Percentiles rank a stretch among this genome's conserved stretches.
These are phyloP conservation scores for Peziza echinospora DNA, from an alignment of 495 filamentous ascomycete genomes.

Conservation along the genomic window DNA sequence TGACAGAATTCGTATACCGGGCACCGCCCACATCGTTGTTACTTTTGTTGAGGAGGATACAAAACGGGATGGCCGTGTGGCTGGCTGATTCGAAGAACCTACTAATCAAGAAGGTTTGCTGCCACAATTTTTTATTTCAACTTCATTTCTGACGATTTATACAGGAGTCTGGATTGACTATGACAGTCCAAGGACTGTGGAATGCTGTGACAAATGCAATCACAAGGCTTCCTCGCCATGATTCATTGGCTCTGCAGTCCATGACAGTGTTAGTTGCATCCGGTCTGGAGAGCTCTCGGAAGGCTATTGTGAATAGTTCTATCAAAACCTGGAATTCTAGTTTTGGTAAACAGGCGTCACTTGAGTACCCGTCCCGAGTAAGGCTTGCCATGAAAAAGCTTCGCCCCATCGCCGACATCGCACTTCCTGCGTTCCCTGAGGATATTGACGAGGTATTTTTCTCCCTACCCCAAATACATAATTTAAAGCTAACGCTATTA, in stretches of 20 bases:
- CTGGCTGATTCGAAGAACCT: slow-evolving; percentile 30
- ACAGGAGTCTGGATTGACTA: neutral
- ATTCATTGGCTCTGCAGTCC: slow-evolving; percentile 24
- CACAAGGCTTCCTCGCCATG: slow-evolving; percentile 12
- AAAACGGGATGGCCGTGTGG: slow-evolving; percentile 39
- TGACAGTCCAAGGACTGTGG: slow-evolving; percentile 4
- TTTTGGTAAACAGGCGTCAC: slow-evolving; percentile 26
- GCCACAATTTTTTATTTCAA: neutral
- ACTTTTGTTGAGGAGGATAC: slow-evolving; percentile 29
- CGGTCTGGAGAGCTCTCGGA: slow-evolving; percentile 34
- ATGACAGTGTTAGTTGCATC: slow-evolving; percentile 34
- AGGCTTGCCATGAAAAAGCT: slow-evolving; percentile 28
- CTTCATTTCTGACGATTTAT: neutral
- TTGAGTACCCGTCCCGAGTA: slow-evolving; percentile 29
- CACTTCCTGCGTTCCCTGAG: slow-evolving; percentile 26
- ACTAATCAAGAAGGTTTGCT: slow-evolving; percentile 5
- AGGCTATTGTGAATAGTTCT: slow-evolving; percentile 29
- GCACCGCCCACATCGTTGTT: slow-evolving; percentile 20
- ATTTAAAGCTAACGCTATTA: too few relatives aligned
- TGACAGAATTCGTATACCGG: slow-evolving; percentile 20
- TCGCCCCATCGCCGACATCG: slow-evolving; percentile 25
- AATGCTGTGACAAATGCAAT: slow-evolving; percentile 6
- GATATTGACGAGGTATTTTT: slow-evolving; percentile 12
- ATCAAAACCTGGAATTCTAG: slow-evolving; percentile 38
- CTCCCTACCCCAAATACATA: neutral